Base-by-base conservation (phyloP, 768 basidiomycete genomes). In the Serendipita sp. region DNA sequence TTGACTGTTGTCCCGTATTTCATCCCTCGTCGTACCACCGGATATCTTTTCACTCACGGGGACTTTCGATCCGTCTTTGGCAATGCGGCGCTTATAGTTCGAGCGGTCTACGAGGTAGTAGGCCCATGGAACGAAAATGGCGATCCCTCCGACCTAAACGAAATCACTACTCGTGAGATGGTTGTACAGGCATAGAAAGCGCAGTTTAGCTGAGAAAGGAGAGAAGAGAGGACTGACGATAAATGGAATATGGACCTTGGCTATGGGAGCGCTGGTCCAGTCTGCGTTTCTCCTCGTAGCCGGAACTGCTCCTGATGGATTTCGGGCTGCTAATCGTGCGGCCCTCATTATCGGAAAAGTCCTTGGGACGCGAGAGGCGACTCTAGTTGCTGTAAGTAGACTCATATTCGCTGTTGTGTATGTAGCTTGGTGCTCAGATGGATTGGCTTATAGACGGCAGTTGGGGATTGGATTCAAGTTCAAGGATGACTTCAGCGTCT, bases 401-500 rank as follows among this genome's bases (percentile, higher is more conserved):
- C 34, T 60, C 55, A 60, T 60, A 16, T 36, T 8, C n/a, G 34
- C 8, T 10, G 48, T 60, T 60, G 23, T 23, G 23, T 23, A 23
- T 23, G 23, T 23, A 23, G 23, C 23, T 23, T 23, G 23, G 23
- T 23, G 23, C 23, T 23, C 23, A 23, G 23, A 23, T 23, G 23
- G 23, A 23, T 23, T 23, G 3, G 33, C 31, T 29, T 10, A 23
- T 29, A 27, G 3, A 4, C 10, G 27, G 31, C 8, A 31, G 55
- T 60, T 34, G 55, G 3, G 55, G 55, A 29, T 60, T n/a, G 55
- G 33, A 27, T 60, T 60, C 55, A 60, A 60, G 55, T 53, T 45
- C 13, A 11, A 23, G 23, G 23, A 40, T 40, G 37, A 40, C 48
- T 18, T 52, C 48, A 52, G n/a, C 18, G 48, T 31, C 16, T 15